Evolutionary conservation across 495 filamentous ascomycete genomes (phyloP).

Genomic region (Trypethelium eluteriae): DNA sequence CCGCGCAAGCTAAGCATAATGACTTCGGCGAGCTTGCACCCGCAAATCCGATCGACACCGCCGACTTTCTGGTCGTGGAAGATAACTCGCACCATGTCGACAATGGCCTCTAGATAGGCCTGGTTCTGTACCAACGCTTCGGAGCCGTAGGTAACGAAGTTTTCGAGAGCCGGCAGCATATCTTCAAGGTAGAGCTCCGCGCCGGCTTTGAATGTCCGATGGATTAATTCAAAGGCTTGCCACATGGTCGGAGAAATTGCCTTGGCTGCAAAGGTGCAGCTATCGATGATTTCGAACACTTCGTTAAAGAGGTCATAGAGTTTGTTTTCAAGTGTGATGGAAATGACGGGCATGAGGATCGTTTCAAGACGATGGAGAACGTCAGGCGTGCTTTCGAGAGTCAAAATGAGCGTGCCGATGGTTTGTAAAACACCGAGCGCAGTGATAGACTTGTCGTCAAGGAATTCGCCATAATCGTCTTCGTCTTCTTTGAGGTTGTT

Average conservation of each 20-base stretch:
- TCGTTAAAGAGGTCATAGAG: slow-evolving; percentile 96
- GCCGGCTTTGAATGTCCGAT: slow-evolving; percentile 91
- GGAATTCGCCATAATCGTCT: slow-evolving; percentile 79
- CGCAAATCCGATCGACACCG: slow-evolving; percentile 92
- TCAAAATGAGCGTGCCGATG: slow-evolving; percentile 93
- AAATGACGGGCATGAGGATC: slow-evolving; percentile 92
- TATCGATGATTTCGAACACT: slow-evolving; percentile 97
- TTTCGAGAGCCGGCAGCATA: slow-evolving; percentile 95
- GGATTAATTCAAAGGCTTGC: slow-evolving; percentile 93
- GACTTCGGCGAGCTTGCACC: slow-evolving; percentile 96
- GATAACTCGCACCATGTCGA: slow-evolving; percentile 70
- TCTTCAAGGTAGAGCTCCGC: slow-evolving; percentile 98
- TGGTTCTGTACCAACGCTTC: slow-evolving; percentile 70
- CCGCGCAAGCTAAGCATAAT: slow-evolving; percentile 93
- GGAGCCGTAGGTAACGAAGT: slow-evolving; percentile 87
- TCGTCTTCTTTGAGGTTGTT: slow-evolving; percentile 60
- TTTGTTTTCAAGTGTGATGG: slow-evolving; percentile 93
- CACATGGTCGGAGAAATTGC: slow-evolving; percentile 94
- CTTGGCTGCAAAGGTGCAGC: slow-evolving; percentile 98
- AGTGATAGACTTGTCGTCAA: slow-evolving; percentile 98
- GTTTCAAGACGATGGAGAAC: slow-evolving; percentile 89
- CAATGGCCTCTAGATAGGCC: slow-evolving; percentile 77
- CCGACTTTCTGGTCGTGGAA: slow-evolving; percentile 82
- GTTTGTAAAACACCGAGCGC: slow-evolving; percentile 94
- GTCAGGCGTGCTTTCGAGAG: slow-evolving; percentile 91